Evolutionary conservation across 2,329 filamentous ascomycete genomes (phyloP).

Genomic region (Neospermospora avenae): DNA sequence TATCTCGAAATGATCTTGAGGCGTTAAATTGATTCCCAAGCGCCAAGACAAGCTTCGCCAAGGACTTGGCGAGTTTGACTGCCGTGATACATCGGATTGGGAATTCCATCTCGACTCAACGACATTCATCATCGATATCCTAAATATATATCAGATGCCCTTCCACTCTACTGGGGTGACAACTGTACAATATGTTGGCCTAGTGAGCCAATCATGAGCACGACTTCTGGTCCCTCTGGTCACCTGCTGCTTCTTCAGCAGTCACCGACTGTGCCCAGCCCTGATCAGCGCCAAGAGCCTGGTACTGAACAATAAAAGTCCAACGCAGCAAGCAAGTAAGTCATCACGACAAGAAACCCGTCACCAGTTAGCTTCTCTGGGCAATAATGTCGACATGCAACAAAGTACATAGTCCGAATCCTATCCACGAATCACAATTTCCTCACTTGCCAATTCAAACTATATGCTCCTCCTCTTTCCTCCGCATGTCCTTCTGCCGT

Average conservation of each 20-base stretch:
- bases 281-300: not conserved
- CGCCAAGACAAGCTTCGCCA: conserved; percentile 4
- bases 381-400: conserved; percentile 4
- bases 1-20: not conserved
- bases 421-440: not conserved
- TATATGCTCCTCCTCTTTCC: not conserved
- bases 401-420: not conserved
- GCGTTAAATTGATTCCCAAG: not conserved
- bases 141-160: not conserved
- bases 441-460: not conserved
- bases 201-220: not conserved
- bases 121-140: not conserved
- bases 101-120: not conserved
- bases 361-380: not conserved
- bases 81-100: not conserved
- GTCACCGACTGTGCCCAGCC: not conserved
- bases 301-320: not conserved
- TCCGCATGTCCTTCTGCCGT: not conserved
- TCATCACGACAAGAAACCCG: not conserved
- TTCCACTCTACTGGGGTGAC: not conserved
- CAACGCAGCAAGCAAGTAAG: not conserved
- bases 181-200: too few species aligned
- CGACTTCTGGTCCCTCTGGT: not conserved
- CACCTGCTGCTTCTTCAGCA: not conserved
- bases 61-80: not conserved